Evolutionary conservation across 2,329 filamentous ascomycete genomes (phyloP).

Genomic region (Akanthomyces lecanii): DNA sequence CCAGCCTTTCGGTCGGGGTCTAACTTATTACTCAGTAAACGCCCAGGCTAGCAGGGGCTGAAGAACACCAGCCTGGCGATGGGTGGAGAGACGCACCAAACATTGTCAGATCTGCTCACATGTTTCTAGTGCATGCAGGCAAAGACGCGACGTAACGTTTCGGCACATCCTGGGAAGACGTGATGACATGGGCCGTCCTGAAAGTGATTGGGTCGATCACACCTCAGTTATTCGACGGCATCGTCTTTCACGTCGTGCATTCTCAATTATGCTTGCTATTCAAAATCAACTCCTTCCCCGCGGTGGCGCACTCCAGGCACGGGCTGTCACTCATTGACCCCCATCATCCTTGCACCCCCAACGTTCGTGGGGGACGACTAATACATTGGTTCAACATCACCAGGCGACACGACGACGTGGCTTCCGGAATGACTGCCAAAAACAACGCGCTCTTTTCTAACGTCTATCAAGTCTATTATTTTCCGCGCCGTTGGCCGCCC

Average conservation of each 20-base stretch:
- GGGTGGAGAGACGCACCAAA: not conserved
- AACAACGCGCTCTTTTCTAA: not conserved
- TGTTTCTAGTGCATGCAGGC: not conserved
- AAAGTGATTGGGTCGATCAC: no score
- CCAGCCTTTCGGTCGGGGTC: no score
- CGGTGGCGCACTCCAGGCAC: not conserved
- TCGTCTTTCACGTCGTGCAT: no score
- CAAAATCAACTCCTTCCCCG: not conserved
- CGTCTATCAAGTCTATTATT: not conserved
- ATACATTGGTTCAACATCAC: not conserved
- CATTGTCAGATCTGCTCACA: not conserved
- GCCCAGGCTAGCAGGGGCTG: not conserved
- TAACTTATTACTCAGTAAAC: not conserved
- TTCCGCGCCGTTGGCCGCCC: not conserved
- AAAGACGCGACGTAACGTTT: not conserved
- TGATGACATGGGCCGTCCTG: not conserved
- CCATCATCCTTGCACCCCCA: not conserved
- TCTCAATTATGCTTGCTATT: no score
- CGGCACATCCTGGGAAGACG: not conserved
- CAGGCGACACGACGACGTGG: not conserved
- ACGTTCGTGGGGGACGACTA: not conserved
- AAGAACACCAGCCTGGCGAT: not conserved
- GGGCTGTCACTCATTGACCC: not conserved
- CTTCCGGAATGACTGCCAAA: not conserved
- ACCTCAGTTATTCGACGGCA: not conserved